Conservation (phyloP, 2,329 filamentous ascomycete genomes). For the Trichoderma sp. region DNA sequence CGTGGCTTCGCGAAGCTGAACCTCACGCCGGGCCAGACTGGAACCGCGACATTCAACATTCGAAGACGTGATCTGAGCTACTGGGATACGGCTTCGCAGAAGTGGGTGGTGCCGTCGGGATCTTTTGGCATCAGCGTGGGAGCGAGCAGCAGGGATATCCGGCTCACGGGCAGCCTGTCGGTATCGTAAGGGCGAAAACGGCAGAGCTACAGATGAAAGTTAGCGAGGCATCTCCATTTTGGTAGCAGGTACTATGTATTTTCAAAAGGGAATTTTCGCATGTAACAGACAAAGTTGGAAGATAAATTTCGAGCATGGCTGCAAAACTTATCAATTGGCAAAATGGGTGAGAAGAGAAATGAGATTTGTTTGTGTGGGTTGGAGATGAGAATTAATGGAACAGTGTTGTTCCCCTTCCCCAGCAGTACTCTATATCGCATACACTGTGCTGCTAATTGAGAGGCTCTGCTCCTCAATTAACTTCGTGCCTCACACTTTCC, state of each 20-base stretch:
- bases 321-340: background rate
- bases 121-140: constrained; percentile 43
- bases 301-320: background rate
- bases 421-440: too few relatives aligned
- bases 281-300: background rate
- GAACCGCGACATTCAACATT: constrained; percentile 49
- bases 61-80: constrained; percentile 61
- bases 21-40: constrained; percentile 53
- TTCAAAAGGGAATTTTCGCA: background rate
- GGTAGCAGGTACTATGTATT: background rate
- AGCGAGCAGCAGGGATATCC: constrained; percentile 46
- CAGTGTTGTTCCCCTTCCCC: too few relatives aligned
- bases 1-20: constrained; percentile 61
- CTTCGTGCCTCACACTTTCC: too few relatives aligned
- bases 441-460: too few relatives aligned
- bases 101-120: constrained; percentile 52
- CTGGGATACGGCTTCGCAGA: constrained; percentile 61
- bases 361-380: background rate
- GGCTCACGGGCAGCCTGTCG: constrained; percentile 33
- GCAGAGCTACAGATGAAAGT: background rate
- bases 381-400: background rate
- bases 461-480: too few relatives aligned
- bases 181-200: background rate
- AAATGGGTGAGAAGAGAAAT: background rate
- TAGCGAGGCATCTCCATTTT: background rate